These are phyloP conservation scores for Bipolaris zeicola DNA, from an alignment of 2,329 filamentous ascomycete species.

Conservation along the genomic window DNA sequence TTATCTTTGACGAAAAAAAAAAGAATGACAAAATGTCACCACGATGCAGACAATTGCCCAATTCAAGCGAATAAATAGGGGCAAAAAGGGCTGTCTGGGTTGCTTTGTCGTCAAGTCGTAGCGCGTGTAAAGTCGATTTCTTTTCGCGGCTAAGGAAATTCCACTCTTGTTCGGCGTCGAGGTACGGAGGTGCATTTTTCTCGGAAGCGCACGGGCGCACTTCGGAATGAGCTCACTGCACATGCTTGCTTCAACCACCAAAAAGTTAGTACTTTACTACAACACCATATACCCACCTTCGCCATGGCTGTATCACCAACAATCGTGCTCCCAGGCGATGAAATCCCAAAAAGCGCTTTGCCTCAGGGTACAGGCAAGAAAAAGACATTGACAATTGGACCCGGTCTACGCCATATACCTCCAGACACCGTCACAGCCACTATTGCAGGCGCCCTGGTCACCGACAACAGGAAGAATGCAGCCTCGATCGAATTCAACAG, in stretches of 20 bases:
- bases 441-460: constrained; percentile 69
- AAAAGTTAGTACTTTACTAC: not conserved
- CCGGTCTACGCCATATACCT: constrained; percentile 80
- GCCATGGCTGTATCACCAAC: constrained; percentile 61
- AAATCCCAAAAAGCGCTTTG: constrained; percentile 68
- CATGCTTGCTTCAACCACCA: constrained; percentile 7
- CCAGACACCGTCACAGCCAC: constrained; percentile 74
- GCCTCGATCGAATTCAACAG: constrained; percentile 76
- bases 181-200: constrained; percentile 18
- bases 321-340: constrained; percentile 84
- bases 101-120: constrained; percentile 2
- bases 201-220: constrained; percentile 17
- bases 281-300: constrained; percentile 7
- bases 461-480: constrained; percentile 74
- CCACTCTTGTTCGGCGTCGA: constrained; percentile 23
- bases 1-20: not conserved
- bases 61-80: not conserved
- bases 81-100: not conserved
- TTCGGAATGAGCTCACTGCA: constrained; percentile 24
- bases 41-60: not conserved
- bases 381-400: constrained; percentile 76
- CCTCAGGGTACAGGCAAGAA: constrained; percentile 68
- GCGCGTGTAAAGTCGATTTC: constrained; percentile 6
- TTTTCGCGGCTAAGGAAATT: constrained; percentile 29
- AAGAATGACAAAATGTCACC: not conserved